Evolutionary conservation across 495 filamentous ascomycete species (phyloP).

Genomic region (Neurospora africana): DNA sequence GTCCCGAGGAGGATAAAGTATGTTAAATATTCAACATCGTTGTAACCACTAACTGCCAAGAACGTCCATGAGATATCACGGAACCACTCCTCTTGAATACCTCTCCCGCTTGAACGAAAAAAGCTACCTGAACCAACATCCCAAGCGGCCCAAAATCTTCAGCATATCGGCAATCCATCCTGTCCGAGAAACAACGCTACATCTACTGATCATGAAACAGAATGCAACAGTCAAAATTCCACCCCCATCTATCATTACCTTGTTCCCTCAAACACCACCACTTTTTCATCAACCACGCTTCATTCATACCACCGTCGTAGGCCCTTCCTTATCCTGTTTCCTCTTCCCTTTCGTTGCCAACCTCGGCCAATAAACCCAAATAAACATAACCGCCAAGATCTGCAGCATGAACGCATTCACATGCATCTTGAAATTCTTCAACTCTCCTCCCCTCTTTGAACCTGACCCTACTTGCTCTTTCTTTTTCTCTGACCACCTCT

Average conservation of each 20-base stretch:
- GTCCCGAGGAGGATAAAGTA: background rate
- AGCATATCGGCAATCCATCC: background rate
- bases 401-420: constrained; percentile 12
- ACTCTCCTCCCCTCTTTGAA: background rate
- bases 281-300: background rate
- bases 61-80: background rate
- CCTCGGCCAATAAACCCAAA: constrained; percentile 9
- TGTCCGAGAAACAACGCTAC: background rate
- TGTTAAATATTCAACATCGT: background rate
- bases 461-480: background rate
- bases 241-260: background rate
- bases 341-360: constrained; percentile 3
- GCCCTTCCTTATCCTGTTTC: background rate
- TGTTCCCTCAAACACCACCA: background rate
- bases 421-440: constrained; percentile 7
- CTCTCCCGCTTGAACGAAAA: background rate
- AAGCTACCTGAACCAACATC: background rate
- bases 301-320: background rate
- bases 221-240: background rate
- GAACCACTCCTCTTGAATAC: background rate
- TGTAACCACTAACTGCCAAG: background rate
- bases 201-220: background rate
- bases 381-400: constrained; percentile 4
- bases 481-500: constrained; percentile 7
- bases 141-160: background rate